Evolutionary conservation across 306 rosid species (phyloP).

Genomic region (Fagus crenata): DNA sequence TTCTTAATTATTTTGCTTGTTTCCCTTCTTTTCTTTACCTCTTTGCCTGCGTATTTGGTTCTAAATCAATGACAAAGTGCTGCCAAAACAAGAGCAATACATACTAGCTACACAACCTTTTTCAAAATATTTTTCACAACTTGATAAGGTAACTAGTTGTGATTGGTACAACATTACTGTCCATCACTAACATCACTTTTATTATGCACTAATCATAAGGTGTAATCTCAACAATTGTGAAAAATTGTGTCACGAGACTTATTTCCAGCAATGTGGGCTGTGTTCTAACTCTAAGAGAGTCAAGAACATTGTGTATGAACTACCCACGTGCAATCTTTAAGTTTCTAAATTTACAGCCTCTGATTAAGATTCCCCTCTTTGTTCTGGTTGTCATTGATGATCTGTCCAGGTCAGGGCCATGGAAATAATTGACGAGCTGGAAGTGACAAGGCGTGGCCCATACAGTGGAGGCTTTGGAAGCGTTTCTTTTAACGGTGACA

Average conservation of each 20-base stretch:
- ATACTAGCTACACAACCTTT: too few species aligned
- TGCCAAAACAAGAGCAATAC: not conserved
- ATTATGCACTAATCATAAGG: too few species aligned
- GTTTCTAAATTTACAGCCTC: not conserved
- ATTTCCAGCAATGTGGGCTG: not conserved
- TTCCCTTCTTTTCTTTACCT: not conserved
- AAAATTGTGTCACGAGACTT: too few species aligned
- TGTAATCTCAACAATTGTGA: too few species aligned
- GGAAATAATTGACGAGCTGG: conserved; percentile 77
- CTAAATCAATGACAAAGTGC: not conserved
- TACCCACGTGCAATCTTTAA: not conserved
- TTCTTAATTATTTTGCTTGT: conserved; percentile 11
- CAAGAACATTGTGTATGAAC: not conserved
- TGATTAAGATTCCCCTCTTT: conserved; percentile 6
- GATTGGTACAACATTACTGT: too few species aligned
- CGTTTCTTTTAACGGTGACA: conserved; percentile 57
- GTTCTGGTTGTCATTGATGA: conserved; percentile 19
- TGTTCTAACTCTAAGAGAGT: not conserved
- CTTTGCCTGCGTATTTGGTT: not conserved
- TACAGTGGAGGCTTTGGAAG: conserved; percentile 82
- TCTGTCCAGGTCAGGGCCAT: conserved; percentile 76
- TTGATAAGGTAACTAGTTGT: too few species aligned
- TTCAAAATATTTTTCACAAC: too few species aligned
- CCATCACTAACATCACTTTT: too few species aligned
- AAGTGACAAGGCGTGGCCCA: conserved; percentile 68